phyloP scores from a whole-genome alignment of 768 basidiomycete species.

The Mycena capillaripes region DNA sequence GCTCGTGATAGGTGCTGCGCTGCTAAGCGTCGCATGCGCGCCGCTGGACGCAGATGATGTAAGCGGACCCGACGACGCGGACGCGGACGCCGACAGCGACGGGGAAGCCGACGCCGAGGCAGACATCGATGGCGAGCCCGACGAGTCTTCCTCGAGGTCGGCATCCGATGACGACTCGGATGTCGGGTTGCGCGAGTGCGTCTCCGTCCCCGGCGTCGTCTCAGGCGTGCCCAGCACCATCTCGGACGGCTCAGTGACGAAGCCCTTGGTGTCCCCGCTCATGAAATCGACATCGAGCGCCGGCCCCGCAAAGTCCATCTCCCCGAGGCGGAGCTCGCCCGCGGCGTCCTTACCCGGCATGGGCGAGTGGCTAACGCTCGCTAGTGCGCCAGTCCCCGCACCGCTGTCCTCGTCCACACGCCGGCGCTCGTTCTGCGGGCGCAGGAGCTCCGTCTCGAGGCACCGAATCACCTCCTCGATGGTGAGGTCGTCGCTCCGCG shows the following conservation, averaged over 20 bases:
- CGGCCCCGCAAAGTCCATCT: constrained; percentile 76
- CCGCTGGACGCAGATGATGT: neutral
- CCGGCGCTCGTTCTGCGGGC: constrained; percentile 80
- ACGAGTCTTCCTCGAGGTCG: constrained; percentile 52
- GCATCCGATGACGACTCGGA: constrained; percentile 63
- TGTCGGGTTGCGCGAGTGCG: constrained; percentile 44
- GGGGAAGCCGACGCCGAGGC: constrained; percentile 10
- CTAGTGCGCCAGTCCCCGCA: constrained; percentile 22
- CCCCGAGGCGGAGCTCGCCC: constrained; percentile 61
- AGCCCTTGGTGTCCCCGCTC: constrained; percentile 38
- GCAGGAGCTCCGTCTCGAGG: constrained; percentile 86
- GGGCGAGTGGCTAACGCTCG: constrained; percentile 70
- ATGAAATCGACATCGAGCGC: constrained; percentile 46
- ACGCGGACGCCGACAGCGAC: constrained; percentile 23
- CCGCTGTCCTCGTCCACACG: constrained; percentile 66
- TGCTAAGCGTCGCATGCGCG: constrained; percentile 28
- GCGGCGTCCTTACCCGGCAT: constrained; percentile 55
- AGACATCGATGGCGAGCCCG: constrained; percentile 40
- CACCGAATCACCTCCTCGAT: constrained; percentile 86
- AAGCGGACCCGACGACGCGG: neutral
- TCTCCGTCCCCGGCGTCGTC: constrained; percentile 18
- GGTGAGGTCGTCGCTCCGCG: constrained; percentile 78
- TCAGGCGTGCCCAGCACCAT: constrained; percentile 40
- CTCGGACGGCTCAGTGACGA: constrained; percentile 63
- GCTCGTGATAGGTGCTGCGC: neutral